Evolutionary conservation across 2,329 filamentous ascomycete species (phyloP).

Genomic region (Aspergillus fumigatiaffinis): DNA sequence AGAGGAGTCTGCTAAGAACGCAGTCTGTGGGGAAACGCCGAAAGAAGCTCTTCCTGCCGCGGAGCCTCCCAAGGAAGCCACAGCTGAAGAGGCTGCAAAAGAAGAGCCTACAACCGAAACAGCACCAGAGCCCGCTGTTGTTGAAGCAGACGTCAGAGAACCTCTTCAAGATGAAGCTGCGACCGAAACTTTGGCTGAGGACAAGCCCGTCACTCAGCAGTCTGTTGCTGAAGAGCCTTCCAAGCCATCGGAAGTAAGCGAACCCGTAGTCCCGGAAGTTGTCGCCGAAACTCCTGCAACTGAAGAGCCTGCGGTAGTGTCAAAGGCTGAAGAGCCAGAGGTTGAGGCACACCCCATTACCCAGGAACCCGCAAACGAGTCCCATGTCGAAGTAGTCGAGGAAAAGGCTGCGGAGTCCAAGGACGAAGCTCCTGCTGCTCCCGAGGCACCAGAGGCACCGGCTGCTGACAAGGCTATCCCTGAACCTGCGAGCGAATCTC

Average conservation of each 20-base stretch:
- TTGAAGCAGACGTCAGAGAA: background rate
- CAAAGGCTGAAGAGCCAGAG: background rate
- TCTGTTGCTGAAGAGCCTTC: constrained; percentile 1
- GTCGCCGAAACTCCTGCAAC: background rate
- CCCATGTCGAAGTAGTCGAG: background rate
- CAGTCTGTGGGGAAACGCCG: background rate
- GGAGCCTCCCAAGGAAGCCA: background rate
- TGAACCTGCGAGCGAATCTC: background rate
- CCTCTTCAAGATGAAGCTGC: background rate
- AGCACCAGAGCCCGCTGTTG: background rate
- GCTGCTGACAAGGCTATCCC: background rate
- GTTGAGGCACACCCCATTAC: background rate
- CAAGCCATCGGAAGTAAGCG: background rate
- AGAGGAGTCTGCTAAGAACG: constrained; percentile 1
- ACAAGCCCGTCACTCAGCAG: background rate
- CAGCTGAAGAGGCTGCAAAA: background rate
- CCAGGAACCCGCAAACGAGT: background rate
- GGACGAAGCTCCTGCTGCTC: background rate
- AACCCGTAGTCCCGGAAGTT: background rate
- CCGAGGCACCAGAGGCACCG: background rate
- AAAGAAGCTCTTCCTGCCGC: background rate
- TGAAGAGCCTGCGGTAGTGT: background rate
- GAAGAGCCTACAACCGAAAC: background rate
- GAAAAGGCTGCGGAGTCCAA: background rate
- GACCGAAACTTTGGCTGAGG: background rate